Evolutionary conservation across 192 early-diverging fungal species (phyloP).

Genomic region (Spizellomyces sp.): DNA sequence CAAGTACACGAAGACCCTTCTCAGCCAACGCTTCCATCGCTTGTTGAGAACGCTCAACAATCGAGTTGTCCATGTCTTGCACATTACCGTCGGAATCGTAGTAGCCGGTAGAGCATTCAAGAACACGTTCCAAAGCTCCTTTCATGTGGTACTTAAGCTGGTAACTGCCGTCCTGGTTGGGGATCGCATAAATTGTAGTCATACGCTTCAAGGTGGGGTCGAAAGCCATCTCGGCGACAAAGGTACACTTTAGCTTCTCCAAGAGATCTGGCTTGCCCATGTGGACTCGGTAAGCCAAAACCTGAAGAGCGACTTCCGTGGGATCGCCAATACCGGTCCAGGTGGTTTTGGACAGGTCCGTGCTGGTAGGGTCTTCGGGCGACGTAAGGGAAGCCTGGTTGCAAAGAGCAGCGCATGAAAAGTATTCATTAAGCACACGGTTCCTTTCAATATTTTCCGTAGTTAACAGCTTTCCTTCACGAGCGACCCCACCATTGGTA

Average conservation of each 20-base stretch:
- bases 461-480: neutral
- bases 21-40: slow-evolving; percentile 9
- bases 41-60: neutral
- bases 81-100: slow-evolving; percentile 4
- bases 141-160: slow-evolving; percentile 22
- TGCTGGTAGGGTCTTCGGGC: slow-evolving; percentile 31
- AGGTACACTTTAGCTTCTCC: neutral
- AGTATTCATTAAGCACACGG: slow-evolving; percentile 1
- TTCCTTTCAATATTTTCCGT: neutral
- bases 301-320: slow-evolving; percentile 43
- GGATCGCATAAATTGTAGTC: slow-evolving; percentile 35
- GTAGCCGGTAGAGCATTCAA: slow-evolving; percentile 13
- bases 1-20: slow-evolving; percentile 25
- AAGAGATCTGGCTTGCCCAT: neutral
- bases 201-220: slow-evolving; percentile 44
- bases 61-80: neutral
- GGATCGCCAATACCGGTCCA: slow-evolving; percentile 46
- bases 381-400: slow-evolving; percentile 11
- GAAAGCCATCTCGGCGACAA: slow-evolving; percentile 40
- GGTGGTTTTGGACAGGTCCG: neutral
- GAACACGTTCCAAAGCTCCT: slow-evolving; percentile 16
- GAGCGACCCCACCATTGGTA: neutral
- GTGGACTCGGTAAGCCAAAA: slow-evolving; percentile 31
- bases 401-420: slow-evolving; percentile 16
- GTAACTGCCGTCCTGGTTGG: neutral